Percentiles rank a stretch among this genome's conserved stretches.
These are phyloP conservation scores for Naganishia antarctica DNA, from an alignment of 768 basidiomycete genomes.

Conservation along the genomic window DNA sequence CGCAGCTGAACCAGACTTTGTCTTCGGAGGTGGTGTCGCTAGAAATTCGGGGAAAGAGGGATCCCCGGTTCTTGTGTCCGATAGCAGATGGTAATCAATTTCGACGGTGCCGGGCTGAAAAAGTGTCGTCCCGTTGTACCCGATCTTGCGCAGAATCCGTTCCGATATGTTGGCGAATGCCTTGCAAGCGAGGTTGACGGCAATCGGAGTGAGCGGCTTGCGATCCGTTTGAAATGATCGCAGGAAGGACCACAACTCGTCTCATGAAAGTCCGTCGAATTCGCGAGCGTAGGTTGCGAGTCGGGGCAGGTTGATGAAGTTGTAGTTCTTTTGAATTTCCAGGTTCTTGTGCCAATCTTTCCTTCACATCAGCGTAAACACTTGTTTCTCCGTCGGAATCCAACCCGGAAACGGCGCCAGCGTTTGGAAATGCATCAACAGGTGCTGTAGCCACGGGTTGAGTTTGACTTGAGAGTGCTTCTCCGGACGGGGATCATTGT, in stretches of 20 bases:
- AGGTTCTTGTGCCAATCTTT: background rate
- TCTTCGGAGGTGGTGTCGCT: background rate
- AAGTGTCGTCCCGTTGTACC: background rate
- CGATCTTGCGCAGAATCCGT: background rate
- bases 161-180: background rate
- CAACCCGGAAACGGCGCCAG: background rate
- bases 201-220: background rate
- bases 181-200: background rate
- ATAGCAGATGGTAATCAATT: background rate
- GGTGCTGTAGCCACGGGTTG: background rate
- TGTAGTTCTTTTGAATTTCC: background rate
- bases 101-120: background rate
- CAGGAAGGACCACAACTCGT: background rate
- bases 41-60: background rate
- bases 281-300: background rate
- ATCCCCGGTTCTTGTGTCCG: background rate
- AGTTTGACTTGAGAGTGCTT: background rate
- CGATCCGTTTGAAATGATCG: background rate
- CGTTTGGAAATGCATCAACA: background rate
- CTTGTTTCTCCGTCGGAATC: background rate
- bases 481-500: background rate
- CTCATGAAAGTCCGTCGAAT: background rate
- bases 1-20: background rate
- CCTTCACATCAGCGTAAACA: background rate
- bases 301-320: background rate